Conservation (phyloP, 345 rosid genomes). For the Linum lewisii region DNA sequence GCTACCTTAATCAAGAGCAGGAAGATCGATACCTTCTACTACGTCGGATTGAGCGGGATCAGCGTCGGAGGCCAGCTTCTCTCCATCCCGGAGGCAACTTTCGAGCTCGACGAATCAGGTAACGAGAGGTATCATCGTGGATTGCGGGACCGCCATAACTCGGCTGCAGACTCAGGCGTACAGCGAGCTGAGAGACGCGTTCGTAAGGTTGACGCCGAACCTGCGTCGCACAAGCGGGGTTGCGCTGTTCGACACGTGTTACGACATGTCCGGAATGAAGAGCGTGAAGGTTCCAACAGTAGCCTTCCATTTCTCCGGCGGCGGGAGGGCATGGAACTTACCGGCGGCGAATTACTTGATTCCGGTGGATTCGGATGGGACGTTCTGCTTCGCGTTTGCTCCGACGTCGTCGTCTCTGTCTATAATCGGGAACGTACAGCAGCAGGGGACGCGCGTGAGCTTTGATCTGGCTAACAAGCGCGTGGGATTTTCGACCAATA, state of each 20-base stretch:
- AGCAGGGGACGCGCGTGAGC: conserved; percentile 84
- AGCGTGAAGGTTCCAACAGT: conserved; percentile 75
- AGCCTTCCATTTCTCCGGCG: conserved; percentile 46
- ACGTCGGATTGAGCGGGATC: conserved; percentile 70
- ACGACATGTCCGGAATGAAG: conserved; percentile 51
- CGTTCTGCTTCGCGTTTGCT: conserved; percentile 90
- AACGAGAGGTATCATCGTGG: conserved; percentile 74
- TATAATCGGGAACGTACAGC: conserved; percentile 93
- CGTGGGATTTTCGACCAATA: conserved; percentile 53
- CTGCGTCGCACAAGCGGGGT: conserved; percentile 35
- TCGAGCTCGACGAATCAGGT: conserved; percentile 60
- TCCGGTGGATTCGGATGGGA: conserved; percentile 59
- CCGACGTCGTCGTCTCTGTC: conserved; percentile 77
- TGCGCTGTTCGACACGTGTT: conserved; percentile 89
- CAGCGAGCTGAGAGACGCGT: conserved; percentile 66
- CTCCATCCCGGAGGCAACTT: conserved; percentile 42
- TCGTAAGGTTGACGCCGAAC: conserved; percentile 27
- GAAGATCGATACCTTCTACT: conserved; percentile 75
- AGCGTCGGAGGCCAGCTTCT: conserved; percentile 72
- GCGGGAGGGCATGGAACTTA: conserved; percentile 36
- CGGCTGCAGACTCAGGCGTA: conserved; percentile 77
- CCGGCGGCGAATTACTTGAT: conserved; percentile 82
- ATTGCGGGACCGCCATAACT: conserved; percentile 88
- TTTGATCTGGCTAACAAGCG: conserved; percentile 56
- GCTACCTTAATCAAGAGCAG: conserved; percentile 53